Evolutionary conservation across 345 rosid species (phyloP), one percentile per base, ranked within the genome.

Genomic region (Arabis hirsuta): DNA sequence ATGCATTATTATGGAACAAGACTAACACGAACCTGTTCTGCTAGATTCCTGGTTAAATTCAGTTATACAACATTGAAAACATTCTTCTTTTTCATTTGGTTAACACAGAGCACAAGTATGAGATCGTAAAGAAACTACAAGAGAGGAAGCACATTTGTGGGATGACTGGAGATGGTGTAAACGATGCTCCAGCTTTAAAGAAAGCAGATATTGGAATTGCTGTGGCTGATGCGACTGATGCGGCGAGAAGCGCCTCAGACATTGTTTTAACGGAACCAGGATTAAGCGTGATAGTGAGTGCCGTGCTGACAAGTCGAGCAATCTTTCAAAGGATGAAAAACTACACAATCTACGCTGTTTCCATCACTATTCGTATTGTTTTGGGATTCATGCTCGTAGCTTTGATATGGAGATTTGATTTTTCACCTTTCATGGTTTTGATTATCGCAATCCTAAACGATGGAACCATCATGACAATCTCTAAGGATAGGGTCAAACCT

Each of bases 281-380:
- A 57, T 78, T 90, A 65, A 88, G 94, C 24, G 96, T 88, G 65
- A 88, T 88, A 5, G 43, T 90, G 4, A 88, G 91, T 39, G 96
- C 96, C 0, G 94, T 90, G 38, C 65, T 90, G 58, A 90, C 94
- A 3, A 90, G 96, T 82, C 79, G 96, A 55, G 91, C 88, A 42
- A 88, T 90, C 77, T 90, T 90, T 82, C 96, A 90, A 63, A 88
- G 94, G 78, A 90, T 90, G 96, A 90, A 90, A 82, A 90, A 90
- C 84, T 90, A 90, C 90, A 90, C 94, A 54, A 90, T 90, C 58
- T 88, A 90, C 47, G 96, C 94, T 0, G 94, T 90, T 52, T 90
- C 96, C 51, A 90, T 90, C 74, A 90, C 96, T 29, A 90, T 88
- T 41, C 91, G 96, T 74, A 85, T 90, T 46, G 94, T 90, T 74